Percentiles rank a stretch among this genome's conserved stretches.
Evolutionary conservation across 2,329 filamentous ascomycete genomes (phyloP).

Genomic region (Claviceps sp.): DNA sequence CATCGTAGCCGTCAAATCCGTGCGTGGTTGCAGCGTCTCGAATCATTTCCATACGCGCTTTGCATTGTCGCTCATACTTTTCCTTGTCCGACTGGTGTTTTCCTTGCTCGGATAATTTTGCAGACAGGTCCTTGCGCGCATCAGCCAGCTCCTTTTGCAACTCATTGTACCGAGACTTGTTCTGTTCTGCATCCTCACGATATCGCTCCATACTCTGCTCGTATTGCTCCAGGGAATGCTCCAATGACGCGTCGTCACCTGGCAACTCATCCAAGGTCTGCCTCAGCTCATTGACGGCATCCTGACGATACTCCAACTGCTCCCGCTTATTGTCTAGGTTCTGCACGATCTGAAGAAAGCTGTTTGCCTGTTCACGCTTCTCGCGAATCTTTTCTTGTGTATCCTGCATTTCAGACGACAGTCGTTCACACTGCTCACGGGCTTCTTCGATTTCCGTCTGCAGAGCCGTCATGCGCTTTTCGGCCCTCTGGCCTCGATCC

Average conservation of each 20-base stretch:
- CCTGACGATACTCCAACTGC: constrained; percentile 55
- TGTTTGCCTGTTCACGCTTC: constrained; percentile 59
- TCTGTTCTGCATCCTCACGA: constrained; percentile 46
- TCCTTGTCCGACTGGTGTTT: constrained; percentile 77
- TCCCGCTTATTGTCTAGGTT: constrained; percentile 65
- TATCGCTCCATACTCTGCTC: constrained; percentile 59
- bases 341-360: constrained; percentile 61
- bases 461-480: constrained; percentile 52
- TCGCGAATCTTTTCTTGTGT: constrained; percentile 45
- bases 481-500: constrained; percentile 61
- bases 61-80: constrained; percentile 69
- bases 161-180: constrained; percentile 50
- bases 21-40: constrained; percentile 65
- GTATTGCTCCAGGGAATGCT: constrained; percentile 61
- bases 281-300: constrained; percentile 57
- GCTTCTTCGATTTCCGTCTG: constrained; percentile 51
- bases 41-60: constrained; percentile 58
- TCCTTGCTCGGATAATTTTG: constrained; percentile 53
- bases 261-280: constrained; percentile 61
- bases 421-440: constrained; percentile 41
- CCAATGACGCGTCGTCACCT: constrained; percentile 66
- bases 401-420: constrained; percentile 48
- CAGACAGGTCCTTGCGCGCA: constrained; percentile 32
- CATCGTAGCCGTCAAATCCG: constrained; percentile 73
- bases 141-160: constrained; percentile 38